Evolutionary conservation across 169 alveolate species (phyloP), one percentile per base, ranked within the genome.

Genomic region (Plasmodium sp.): DNA sequence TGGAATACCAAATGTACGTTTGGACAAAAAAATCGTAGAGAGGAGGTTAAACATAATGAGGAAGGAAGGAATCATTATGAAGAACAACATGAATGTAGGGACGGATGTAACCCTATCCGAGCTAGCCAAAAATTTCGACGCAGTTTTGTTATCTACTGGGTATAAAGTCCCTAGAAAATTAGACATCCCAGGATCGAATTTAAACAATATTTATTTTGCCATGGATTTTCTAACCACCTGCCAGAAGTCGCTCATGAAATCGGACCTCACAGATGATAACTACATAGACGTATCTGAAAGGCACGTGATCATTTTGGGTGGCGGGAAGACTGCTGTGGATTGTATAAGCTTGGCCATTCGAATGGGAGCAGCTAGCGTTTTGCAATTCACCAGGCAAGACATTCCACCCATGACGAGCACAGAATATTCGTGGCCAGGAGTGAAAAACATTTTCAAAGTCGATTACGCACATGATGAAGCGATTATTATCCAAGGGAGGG

Each of bases 271-370:
- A 22, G 96, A 94, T 74, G 96, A 88, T 0, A 90, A 92, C 83
- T 77, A 93, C 54, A 84, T 92, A 39, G 96, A 82, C 39, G 93
- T 95, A 79, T 90, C 95, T 83, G 97, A 93, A 86, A 92, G 84
- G 84, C 96, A 93, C 82, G 97, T 96, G 33, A 88, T 96, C 27
- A 96, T 96, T 72, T 81, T 96, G 36, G 97, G 97, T 1, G 97
- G 97, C n/a, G 97, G 97, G 67, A 96, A 96, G 93, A 96, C 97
- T 12, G 97, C 97, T 1, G 97, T 94, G 22, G 97, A 96, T 56
- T 96, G 97, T 58, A 94, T 96, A 9, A 96, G 95, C 51, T 95
- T 96, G 22, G 96, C 97, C 12, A 91, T 96, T 58, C 97, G 97
- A 51, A 75, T 94, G 95, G 96, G 96, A 2, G 97, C 97, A 33